Base-by-base conservation (phyloP, 2,329 filamentous ascomycete genomes). In the Emmonsiellopsis sp. region DNA sequence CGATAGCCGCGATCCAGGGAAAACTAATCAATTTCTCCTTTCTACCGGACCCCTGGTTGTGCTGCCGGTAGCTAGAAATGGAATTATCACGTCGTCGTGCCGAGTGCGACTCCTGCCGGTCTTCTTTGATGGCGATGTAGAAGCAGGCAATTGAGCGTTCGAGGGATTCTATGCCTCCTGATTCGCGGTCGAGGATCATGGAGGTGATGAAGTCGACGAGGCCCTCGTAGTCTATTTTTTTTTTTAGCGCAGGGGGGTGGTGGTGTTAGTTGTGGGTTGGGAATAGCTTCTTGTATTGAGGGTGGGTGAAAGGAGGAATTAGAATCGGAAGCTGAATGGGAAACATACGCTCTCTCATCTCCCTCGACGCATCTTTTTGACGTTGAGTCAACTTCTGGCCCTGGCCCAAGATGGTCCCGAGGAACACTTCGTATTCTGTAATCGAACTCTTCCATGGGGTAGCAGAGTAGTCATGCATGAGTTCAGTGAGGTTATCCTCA, bases 61-160 rank as follows among this genome's bases (percentile, higher is more conserved):
- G 47, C 10, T 38, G 20, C 11, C 35, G 47, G 31, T 15, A 31
- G 35, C 35, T 20, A 31, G 35, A 4, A 11, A 15, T 11, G 6
- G 47, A 49, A 13, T 20, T 2, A 49, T 35, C 30, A 4, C 38
- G 31, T 52, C 32, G 34, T 4, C 8, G 15, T 37, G 9, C n/a
- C 31, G 45, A 48, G n/a, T 9, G 9, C 5, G 31, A 34, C 13
- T 5, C 6, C 11, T 31, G 20, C 15, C 10, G 54, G 54, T 13
- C 47, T 13, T 49, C 47, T 31, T 49, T 37, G 7, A 61, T 32
- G 8, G 61, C 55, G 9, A 57, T 52, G 53, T 57, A 60, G 49
- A 64, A 57, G 55, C 60, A 64, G 9, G 62, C 62, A 40, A 64
- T 56, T 2, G 62, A 64, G 5, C 61, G 59, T 32, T 64, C 61